Base-by-base conservation (phyloP, 495 filamentous ascomycete species). In the Penicilliopsis zonata region DNA sequence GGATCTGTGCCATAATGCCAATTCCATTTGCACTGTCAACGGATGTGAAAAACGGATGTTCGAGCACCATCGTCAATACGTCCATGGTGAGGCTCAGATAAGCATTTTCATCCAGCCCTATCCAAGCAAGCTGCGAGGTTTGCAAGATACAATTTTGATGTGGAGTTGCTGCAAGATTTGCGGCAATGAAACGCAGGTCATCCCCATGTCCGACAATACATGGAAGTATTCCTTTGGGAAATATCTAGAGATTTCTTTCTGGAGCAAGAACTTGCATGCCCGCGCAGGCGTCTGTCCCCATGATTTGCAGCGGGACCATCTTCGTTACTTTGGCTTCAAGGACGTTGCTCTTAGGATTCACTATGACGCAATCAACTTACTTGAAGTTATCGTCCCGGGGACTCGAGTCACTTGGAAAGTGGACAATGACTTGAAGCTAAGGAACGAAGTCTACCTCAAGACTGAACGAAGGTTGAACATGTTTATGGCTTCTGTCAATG, bases 171-270 rank as follows among this genome's bases (percentile, higher is more conserved):
- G 92, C 61, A 90, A 90, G 41, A 66, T 83, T 12, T 96, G 92
- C 41, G 76, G 79, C 18, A 80, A 82, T 35, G 86, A 95, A 50
- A 94, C 87, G 2, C 80, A 83, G 24, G 74, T 87, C 23, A 79
- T 82, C 38, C 82, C 82, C 10, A 99, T 99, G 90, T 94, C 88
- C 0, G 78, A 84, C 31, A 86, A 70, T 48, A 94, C 85, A 2
- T 99, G 88, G 86, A 96, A 92, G 53, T 99, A 99, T 52, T 96
- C 92, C 0, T 92, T 99, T 46, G 88, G 78, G 3, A 99, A 99
- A 55, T 99, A 95, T 44, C 67, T 99, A 16, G 92, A 99, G 55
- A 63, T 99, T 10, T 90, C 84, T 2, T 96, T 95, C 47, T 96
- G 86, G 88, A 90, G 84, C 49, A 79, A 70, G 33, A 79, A 85